Base-by-base conservation (phyloP, 495 filamentous ascomycete species). In the Barbatosphaeria neglecta region DNA sequence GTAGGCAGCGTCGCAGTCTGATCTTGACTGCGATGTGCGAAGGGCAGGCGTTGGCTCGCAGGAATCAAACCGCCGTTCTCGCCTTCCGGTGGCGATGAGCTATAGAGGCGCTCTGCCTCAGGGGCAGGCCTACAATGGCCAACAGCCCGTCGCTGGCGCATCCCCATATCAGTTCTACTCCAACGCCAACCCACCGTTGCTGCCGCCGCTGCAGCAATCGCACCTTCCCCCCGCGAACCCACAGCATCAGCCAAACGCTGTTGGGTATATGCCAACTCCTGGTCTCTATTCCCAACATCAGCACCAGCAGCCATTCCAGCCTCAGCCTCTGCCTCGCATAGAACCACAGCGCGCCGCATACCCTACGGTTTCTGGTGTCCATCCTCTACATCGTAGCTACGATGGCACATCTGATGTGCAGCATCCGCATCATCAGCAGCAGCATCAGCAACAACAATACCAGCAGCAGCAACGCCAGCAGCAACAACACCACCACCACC, bases 41-140 rank as follows among this genome's bases (percentile, higher is more conserved):
- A 16, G 42, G 23, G 2, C 19, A 24, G 8, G 24, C 9, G 20
- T 7, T 28, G n/a, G 24, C 24, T 9, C 4, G 24, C 24, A 9
- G 9, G 23, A 15, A 25, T 10, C 39, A 48, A 27, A 42, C 25
- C 24, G 22, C 33, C 46, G 44, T 45, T 16, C 41, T 40, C 40
- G 37, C 16, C 47, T 22, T 27, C 49, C 44, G 48, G 46, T 55
- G 55, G 54, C 48, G 43, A 69, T 68, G 64, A 66, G 55, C 53
- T 68, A 64, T 59, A 59, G 61, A 49, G 62, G 58, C 56, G 58
- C 61, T 45, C 63, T 68, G 56, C 69, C 69, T 53, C 61, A 61
- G 47, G 67, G 62, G 43, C 64, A 69, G 52, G 59, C 54, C 42
- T 72, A 61, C 57, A 55, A 63, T 52, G 57, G 57, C 56, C 66